These are phyloP conservation scores for Neopestalotiopsis sp. DNA, from an alignment of 2,329 filamentous ascomycete species.

Conservation along the genomic window DNA sequence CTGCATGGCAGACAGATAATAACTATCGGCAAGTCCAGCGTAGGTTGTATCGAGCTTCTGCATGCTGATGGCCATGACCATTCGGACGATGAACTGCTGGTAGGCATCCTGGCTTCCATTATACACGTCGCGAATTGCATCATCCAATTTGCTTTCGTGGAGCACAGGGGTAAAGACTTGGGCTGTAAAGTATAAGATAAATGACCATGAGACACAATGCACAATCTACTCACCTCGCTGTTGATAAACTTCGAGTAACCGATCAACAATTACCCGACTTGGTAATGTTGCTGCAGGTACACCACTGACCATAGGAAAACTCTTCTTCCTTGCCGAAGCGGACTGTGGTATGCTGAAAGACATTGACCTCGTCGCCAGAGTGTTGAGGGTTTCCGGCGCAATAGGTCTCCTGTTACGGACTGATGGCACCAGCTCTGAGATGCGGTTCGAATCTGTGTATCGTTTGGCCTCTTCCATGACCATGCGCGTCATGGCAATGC, in stretches of 20 bases:
- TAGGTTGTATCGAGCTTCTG: constrained; percentile 90
- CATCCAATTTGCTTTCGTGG: constrained; percentile 79
- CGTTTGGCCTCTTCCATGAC: constrained; percentile 97
- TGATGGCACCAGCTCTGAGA: constrained; percentile 89
- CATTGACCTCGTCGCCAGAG: constrained; percentile 62
- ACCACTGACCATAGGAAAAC: constrained; percentile 89
- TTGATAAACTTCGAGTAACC: constrained; percentile 83
- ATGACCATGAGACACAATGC: constrained; percentile 5
- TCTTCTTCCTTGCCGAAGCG: constrained; percentile 72
- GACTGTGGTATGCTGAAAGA: constrained; percentile 58
- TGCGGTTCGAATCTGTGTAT: constrained; percentile 87
- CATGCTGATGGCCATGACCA: constrained; percentile 93
- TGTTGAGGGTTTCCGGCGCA: constrained; percentile 28
- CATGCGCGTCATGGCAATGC: constrained; percentile 91
- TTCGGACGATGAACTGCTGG: constrained; percentile 85
- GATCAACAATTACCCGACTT: constrained; percentile 73
- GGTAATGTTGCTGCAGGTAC: constrained; percentile 80
- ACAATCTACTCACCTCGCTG: constrained; percentile 69
- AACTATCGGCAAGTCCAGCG: constrained; percentile 92
- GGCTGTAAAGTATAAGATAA: constrained; percentile 53
- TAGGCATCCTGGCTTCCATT: constrained; percentile 76
- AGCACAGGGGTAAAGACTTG: constrained; percentile 88
- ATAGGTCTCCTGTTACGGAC: constrained; percentile 61
- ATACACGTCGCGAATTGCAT: constrained; percentile 82
- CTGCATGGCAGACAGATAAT: constrained; percentile 88